Percentiles rank a stretch among this genome's conserved stretches.
Evolutionary conservation across 208 protist species (phyloP).

Genomic region (Novymonas esmeraldas): DNA sequence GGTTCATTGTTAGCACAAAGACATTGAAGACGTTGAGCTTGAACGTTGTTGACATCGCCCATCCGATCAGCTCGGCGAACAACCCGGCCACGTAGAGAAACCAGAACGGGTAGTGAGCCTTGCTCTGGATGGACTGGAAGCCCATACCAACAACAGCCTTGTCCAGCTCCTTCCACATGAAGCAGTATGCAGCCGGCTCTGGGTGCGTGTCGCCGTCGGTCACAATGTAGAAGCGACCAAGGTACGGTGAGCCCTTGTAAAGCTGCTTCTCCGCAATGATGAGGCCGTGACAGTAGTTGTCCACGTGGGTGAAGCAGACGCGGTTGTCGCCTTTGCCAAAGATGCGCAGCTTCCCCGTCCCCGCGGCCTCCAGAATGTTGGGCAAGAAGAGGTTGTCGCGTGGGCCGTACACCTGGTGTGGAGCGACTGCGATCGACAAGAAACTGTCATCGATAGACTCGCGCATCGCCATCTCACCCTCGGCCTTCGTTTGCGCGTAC

Average conservation of each 20-base stretch:
- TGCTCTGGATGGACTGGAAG: constrained; percentile 81
- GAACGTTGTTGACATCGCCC: constrained; percentile 79
- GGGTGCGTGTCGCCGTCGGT: constrained; percentile 94
- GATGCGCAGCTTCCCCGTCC: constrained; percentile 92
- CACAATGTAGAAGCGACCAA: constrained; percentile 96
- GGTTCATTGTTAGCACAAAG: constrained; percentile 95
- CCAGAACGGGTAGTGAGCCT: constrained; percentile 89
- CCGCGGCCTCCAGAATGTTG: constrained; percentile 95
- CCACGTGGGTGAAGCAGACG: constrained; percentile 96
- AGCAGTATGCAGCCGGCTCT: constrained; percentile 84
- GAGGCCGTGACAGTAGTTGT: constrained; percentile 96
- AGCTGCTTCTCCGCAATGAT: constrained; percentile 93
- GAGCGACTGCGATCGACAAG: constrained; percentile 90
- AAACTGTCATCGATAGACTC: constrained; percentile 83
- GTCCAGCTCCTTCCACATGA: constrained; percentile 94
- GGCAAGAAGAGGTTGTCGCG: constrained; percentile 95
- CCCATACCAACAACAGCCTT: constrained; percentile 90
- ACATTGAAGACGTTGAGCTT: constrained; percentile 95
- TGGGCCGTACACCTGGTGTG: constrained; percentile 96
- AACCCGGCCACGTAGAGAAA: constrained; percentile 89
- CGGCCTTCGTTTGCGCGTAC: constrained; percentile 94
- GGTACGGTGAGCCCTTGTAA: constrained; percentile 86
- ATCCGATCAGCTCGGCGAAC: constrained; percentile 71
- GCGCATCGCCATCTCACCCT: constrained; percentile 90
- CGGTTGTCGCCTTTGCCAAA: constrained; percentile 93